Conservation (phyloP, 805 yeast genomes). For the Teunomyces tritomae region DNA sequence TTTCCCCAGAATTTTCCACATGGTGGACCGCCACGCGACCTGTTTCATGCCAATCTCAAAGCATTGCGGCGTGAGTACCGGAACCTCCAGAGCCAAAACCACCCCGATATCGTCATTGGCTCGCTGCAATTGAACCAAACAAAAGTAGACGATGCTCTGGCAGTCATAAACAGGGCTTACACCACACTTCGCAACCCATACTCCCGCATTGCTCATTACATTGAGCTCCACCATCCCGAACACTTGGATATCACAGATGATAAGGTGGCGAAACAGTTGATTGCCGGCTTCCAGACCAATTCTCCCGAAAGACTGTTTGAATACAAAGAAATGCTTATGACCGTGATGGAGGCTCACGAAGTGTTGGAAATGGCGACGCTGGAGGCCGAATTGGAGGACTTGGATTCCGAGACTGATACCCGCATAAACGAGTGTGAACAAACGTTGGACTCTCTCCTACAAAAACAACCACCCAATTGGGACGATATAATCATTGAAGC, state of each 20-base stretch:
- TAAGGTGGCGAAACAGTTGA: constrained; percentile 43
- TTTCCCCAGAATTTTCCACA: constrained; percentile 76
- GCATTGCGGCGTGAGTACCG: constrained; percentile 73
- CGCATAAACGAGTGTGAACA: constrained; percentile 50
- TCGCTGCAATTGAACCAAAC: constrained; percentile 39
- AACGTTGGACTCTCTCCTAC: constrained; percentile 46
- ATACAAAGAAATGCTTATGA: constrained; percentile 62
- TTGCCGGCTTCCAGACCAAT: constrained; percentile 36
- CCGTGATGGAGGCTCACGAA: constrained; percentile 83
- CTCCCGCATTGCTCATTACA: constrained; percentile 45
- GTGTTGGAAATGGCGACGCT: constrained; percentile 62
- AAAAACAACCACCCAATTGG: constrained; percentile 40
- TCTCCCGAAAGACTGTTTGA: constrained; percentile 31
- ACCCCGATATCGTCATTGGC: constrained; percentile 62
- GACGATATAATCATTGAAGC: constrained; percentile 63
- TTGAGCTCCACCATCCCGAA: constrained; percentile 35
- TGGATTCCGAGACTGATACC: constrained; percentile 54
- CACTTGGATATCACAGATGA: constrained; percentile 58
- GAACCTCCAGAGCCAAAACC: constrained; percentile 65
- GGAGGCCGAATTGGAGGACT: constrained; percentile 53
- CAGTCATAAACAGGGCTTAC: constrained; percentile 72
- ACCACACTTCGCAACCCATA: constrained; percentile 68
- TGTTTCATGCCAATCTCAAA: constrained; percentile 55
- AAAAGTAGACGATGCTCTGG: background rate
- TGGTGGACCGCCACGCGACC: constrained; percentile 60